Evolutionary conservation across 768 basidiomycete genomes (phyloP), one percentile per base, ranked within the genome.

Genomic region (Boletellus sp.): DNA sequence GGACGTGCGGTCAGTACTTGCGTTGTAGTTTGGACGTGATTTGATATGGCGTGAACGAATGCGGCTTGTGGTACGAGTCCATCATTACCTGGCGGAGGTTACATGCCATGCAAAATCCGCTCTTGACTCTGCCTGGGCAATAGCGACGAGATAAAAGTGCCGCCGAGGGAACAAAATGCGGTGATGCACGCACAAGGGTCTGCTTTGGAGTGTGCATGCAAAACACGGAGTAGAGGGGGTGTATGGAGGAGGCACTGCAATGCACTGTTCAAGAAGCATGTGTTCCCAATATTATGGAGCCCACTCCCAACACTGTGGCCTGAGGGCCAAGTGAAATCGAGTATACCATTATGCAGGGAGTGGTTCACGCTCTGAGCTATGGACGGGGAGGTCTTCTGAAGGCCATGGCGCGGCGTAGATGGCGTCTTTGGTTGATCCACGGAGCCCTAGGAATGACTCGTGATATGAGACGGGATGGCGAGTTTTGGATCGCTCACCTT

Each of bases 221-320:
- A 66, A 37, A 87, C 62, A 53, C 77, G 79, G 33, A 93, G 74
- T 22, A 99, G 76, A 2, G 94, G 92, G 9, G 94, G 84, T 1
- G 95, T 97, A 62, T 98, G 94, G 13, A 96, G 69, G 43, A 98
- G 78, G 60, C 92, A 93, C 72, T 99, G 96, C 42, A 98, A 71
- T 19, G 87, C 90, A 57, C 92, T 93, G 67, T 99, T 99, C 59
- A 97, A 74, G 68, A 95, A 99, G 70, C 96, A 99, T 2, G 92
- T 95, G 63, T 97, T 98, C 40, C 91, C 92, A 23, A 73, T 85
- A 69, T 97, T 97, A 62, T 80, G 75, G 40, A 97, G 72, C 1
- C 94, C 94, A 43, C 63, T 68, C 35, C 80, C 87, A 44, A 78
- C 65, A 46, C 61, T 70, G 43, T 63, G 74, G 13, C 64, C 67